Conservation (phyloP, 306 rosid genomes). For the Malus orientalis region DNA sequence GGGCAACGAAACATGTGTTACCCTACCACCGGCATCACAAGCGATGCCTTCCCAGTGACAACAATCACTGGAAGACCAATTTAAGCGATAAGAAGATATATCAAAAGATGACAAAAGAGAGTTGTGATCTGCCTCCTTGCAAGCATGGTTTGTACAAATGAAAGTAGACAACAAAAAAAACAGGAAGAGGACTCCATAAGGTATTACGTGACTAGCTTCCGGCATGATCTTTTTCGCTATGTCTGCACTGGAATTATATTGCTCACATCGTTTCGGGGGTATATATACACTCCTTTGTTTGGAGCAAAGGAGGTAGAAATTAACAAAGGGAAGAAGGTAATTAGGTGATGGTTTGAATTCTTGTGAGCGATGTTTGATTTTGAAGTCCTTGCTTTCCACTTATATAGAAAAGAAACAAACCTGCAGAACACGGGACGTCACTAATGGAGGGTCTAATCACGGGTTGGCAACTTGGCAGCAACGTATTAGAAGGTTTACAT, state of each 20-base stretch:
- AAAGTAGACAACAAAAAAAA: neutral
- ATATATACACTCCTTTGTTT: neutral
- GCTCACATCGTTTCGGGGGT: neutral
- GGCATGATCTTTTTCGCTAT: neutral
- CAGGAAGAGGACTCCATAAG: neutral
- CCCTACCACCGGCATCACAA: neutral
- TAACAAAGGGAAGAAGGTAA: neutral
- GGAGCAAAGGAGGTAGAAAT: neutral
- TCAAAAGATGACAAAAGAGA: neutral
- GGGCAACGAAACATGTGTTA: neutral
- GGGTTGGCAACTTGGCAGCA: neutral
- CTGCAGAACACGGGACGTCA: neutral
- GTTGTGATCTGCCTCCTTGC: neutral
- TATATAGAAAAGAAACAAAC: neutral
- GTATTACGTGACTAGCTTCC: neutral
- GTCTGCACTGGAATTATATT: neutral
- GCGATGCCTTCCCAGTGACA: neutral
- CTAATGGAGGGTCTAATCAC: no score
- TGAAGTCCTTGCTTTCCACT: no score
- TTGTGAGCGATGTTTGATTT: neutral
- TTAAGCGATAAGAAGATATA: neutral
- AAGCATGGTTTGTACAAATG: neutral
- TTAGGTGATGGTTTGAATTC: neutral
- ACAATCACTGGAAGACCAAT: conserved; percentile 2
- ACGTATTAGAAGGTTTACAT: no score